Evolutionary conservation across 176 grass and related monocot genomes (phyloP).

Genomic region (Aechmea fasciata): DNA sequence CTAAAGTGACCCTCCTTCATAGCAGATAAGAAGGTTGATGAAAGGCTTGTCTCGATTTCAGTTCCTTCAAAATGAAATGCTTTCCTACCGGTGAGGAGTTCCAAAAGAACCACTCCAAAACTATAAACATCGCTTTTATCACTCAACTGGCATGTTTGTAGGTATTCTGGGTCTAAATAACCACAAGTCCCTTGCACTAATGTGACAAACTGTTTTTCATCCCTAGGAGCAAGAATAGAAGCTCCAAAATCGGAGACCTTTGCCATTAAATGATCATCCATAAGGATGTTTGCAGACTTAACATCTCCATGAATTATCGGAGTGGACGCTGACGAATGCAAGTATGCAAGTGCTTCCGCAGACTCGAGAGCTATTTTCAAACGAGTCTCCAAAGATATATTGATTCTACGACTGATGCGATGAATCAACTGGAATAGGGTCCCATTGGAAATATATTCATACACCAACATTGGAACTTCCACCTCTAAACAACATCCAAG

Average conservation of each 20-base stretch:
- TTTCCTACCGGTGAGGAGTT: neutral
- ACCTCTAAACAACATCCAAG: neutral
- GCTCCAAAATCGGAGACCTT: neutral
- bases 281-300: neutral
- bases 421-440: neutral
- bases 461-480: neutral
- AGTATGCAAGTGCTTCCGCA: neutral
- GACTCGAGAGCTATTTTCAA: neutral
- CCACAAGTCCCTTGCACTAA: neutral
- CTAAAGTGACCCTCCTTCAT: neutral
- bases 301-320: neutral
- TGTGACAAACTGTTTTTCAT: neutral
- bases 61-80: neutral
- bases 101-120: neutral
- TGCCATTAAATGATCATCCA: neutral
- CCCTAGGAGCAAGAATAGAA: neutral
- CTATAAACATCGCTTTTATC: conserved; percentile 1
- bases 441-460: neutral
- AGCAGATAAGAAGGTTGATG: neutral
- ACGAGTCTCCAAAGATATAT: neutral
- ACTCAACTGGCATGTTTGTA: neutral
- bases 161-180: neutral
- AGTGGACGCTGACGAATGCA: neutral
- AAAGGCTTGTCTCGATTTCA: neutral
- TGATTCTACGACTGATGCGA: neutral